Evolutionary conservation across 2,329 filamentous ascomycete genomes (phyloP).

Genomic region (Intubia oerlemansii): DNA sequence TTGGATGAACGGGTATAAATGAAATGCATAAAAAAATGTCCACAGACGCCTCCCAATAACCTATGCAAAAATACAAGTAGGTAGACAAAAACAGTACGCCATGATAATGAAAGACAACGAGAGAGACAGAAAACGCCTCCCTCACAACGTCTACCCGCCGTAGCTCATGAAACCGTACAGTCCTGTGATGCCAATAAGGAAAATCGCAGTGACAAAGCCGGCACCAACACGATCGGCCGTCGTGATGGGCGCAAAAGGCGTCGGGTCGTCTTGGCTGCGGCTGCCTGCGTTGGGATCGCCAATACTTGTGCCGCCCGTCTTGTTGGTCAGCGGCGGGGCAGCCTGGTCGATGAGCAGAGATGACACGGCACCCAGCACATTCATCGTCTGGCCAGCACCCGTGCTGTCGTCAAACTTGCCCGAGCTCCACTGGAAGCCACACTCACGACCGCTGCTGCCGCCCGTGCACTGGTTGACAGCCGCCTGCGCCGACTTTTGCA

Average conservation of each 20-base stretch:
- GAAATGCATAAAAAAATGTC: no score
- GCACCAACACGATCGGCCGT: slow-evolving; percentile 47
- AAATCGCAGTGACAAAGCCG: slow-evolving; percentile 36
- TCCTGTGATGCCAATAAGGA: slow-evolving; percentile 18
- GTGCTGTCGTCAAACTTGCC: slow-evolving; percentile 24
- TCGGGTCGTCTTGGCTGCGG: slow-evolving; percentile 9
- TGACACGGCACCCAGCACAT: slow-evolving; percentile 28
- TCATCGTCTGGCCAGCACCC: slow-evolving; percentile 34
- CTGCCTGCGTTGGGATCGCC: slow-evolving; percentile 26
- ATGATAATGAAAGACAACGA: no score
- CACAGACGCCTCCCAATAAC: no score
- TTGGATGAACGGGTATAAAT: no score
- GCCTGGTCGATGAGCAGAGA: slow-evolving; percentile 17
- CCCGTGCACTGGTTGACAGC: slow-evolving; percentile 27
- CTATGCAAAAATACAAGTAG: neutral
- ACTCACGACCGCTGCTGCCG: slow-evolving; percentile 20
- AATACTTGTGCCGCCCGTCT: slow-evolving; percentile 26
- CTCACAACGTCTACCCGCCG: slow-evolving; percentile 4
- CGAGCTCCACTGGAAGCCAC: slow-evolving; percentile 30
- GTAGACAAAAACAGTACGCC: neutral
- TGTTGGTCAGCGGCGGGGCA: slow-evolving; percentile 17
- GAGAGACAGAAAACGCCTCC: no score
- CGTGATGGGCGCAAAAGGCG: slow-evolving; percentile 19
- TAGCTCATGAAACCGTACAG: slow-evolving; percentile 16
- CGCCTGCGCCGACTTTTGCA: slow-evolving; percentile 24